phyloP scores from a whole-genome alignment of 1,284 basidiomycete species.

The Phellinidium pouzarii region DNA sequence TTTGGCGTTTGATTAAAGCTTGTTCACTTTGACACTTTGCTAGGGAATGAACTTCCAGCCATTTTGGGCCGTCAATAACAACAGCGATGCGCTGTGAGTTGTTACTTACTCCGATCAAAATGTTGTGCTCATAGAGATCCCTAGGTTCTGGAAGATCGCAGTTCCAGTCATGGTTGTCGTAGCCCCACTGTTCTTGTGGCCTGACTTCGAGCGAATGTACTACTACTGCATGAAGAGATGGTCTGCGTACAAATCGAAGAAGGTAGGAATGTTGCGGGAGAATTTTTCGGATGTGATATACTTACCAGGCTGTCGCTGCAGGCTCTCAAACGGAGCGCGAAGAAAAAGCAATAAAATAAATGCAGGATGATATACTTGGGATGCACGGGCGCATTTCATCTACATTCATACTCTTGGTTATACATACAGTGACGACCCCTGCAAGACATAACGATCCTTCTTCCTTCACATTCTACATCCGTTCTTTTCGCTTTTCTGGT shows the following conservation, averaged over 20 bases:
- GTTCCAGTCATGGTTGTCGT: slow-evolving; percentile 54
- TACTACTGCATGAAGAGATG: slow-evolving; percentile 41
- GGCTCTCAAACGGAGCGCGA: background rate
- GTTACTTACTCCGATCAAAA: slow-evolving; percentile 5
- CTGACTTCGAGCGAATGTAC: slow-evolving; percentile 41
- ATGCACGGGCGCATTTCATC: background rate
- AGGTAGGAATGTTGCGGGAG: too few species aligned
- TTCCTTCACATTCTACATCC: too few species aligned
- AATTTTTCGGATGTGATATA: background rate
- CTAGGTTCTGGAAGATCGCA: slow-evolving; percentile 64
- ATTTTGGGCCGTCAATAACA: slow-evolving; percentile 42
- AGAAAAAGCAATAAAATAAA: background rate
- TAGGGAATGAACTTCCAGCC: slow-evolving; percentile 63
- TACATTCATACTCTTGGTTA: too few species aligned
- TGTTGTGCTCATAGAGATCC: slow-evolving; percentile 1
- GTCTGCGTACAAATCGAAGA: slow-evolving; percentile 24
- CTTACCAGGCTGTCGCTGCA: background rate
- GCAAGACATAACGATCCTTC: too few species aligned
- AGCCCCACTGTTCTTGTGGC: slow-evolving; percentile 46
- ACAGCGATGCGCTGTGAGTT: slow-evolving; percentile 48
- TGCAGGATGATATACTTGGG: background rate
- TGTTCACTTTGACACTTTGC: slow-evolving; percentile 6
- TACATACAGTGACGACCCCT: too few species aligned
- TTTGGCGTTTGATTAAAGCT: background rate
- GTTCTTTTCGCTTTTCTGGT: too few species aligned